Evolutionary conservation across 768 basidiomycete species (phyloP).

Genomic region (Panus rudis): DNA sequence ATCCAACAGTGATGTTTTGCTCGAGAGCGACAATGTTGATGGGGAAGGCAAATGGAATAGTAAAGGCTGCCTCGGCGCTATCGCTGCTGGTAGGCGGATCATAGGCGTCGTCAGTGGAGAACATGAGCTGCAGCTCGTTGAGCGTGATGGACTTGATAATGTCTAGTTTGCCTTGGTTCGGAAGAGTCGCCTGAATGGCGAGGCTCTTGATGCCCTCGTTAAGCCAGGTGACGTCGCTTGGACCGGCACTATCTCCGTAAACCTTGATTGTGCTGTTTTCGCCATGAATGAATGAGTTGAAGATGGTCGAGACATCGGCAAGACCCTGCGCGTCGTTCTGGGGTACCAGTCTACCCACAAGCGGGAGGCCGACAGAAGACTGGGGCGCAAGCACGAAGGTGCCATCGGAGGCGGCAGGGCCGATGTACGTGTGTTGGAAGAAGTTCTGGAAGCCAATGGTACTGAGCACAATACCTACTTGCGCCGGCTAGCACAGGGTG

Average conservation of each 20-base stretch:
- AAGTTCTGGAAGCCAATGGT: slow-evolving; percentile 57
- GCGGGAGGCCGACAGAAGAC: slow-evolving; percentile 42
- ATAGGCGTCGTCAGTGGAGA: slow-evolving; percentile 52
- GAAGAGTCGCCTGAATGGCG: slow-evolving; percentile 49
- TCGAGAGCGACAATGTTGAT: slow-evolving; percentile 57
- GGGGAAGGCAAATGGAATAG: slow-evolving; percentile 64
- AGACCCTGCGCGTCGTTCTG: slow-evolving; percentile 48
- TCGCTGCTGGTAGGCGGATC: slow-evolving; percentile 51
- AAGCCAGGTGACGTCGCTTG: slow-evolving; percentile 60
- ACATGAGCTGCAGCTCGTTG: slow-evolving; percentile 51
- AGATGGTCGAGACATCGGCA: slow-evolving; percentile 52
- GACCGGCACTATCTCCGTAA: slow-evolving; percentile 51
- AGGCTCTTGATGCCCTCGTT: slow-evolving; percentile 65
- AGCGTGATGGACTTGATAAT: slow-evolving; percentile 61
- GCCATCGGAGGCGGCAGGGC: slow-evolving; percentile 44
- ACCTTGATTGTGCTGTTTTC: slow-evolving; percentile 53
- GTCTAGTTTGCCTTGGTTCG: slow-evolving; percentile 51
- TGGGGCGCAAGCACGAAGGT: slow-evolving; percentile 49
- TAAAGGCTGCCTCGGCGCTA: slow-evolving; percentile 56
- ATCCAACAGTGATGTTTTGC: slow-evolving; percentile 50
- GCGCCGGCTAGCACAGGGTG: slow-evolving; percentile 45
- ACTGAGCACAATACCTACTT: slow-evolving; percentile 62
- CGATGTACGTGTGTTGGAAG: slow-evolving; percentile 46
- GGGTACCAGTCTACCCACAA: slow-evolving; percentile 59
- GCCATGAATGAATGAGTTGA: slow-evolving; percentile 69